phyloP scores from a whole-genome alignment of 2,329 filamentous ascomycete species.

The Colletotrichum salicis region DNA sequence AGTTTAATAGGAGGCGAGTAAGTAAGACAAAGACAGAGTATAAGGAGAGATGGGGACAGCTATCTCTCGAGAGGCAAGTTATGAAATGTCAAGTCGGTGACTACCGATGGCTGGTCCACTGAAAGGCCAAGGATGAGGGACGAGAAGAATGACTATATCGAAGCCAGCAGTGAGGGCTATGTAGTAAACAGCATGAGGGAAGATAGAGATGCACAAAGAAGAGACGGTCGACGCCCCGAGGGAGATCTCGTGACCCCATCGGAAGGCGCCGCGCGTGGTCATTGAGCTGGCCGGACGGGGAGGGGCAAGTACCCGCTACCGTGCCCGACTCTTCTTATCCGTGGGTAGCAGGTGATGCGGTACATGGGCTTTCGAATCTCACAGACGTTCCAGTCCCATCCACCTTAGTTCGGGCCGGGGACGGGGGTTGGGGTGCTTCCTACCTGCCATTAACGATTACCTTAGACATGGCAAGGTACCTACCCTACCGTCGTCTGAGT shows the following conservation, averaged over 20 bases:
- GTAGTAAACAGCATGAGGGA: slow-evolving; percentile 19
- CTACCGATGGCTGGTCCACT: slow-evolving; percentile 32
- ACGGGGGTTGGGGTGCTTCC: neutral
- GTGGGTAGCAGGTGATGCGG: neutral
- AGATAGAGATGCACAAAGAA: slow-evolving; percentile 5
- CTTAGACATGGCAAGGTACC: too few relatives aligned
- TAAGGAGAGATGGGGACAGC: neutral
- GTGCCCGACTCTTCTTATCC: too few relatives aligned
- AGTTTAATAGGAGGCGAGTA: neutral
- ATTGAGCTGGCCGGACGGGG: neutral
- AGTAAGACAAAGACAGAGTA: slow-evolving; percentile 6
- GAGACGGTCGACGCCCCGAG: slow-evolving; percentile 20
- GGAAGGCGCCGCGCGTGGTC: slow-evolving; percentile 29
- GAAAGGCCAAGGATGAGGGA: slow-evolving; percentile 2
- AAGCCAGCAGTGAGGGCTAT: slow-evolving; percentile 2
- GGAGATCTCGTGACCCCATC: slow-evolving; percentile 26
- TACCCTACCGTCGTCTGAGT: too few relatives aligned
- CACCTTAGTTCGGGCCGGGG: too few relatives aligned
- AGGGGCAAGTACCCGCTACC: neutral
- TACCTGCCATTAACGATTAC: neutral
- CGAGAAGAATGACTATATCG: slow-evolving; percentile 12
- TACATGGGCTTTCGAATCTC: too few relatives aligned
- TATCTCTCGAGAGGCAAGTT: neutral
- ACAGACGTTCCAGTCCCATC: too few relatives aligned
- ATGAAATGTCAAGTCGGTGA: slow-evolving; percentile 17